Percentiles rank a stretch among this genome's conserved stretches.
phyloP scores from a whole-genome alignment of 2,329 filamentous ascomycete genomes.

The Exophiala dermatitidis region DNA sequence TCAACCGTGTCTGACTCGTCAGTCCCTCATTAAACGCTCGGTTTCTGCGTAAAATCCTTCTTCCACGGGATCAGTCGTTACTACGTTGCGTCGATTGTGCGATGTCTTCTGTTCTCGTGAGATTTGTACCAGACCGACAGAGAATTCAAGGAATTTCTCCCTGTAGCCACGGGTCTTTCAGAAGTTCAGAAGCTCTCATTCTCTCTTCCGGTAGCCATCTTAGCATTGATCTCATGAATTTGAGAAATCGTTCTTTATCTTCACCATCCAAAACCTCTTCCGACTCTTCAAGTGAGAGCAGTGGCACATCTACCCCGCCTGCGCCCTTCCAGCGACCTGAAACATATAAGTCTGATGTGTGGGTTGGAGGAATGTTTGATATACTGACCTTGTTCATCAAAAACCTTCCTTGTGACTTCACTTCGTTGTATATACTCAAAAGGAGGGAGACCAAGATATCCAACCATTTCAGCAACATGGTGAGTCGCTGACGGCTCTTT shows the following conservation, averaged over 20 bases:
- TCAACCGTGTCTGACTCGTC: too few species aligned
- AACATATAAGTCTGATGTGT: neutral
- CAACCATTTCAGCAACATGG: conserved; percentile 11
- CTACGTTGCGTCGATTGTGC: too few species aligned
- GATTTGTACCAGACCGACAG: too few species aligned
- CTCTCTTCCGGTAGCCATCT: conserved; percentile 30
- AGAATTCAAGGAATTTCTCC: too few species aligned
- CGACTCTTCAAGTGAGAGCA: conserved; percentile 6
- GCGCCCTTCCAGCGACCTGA: conserved; percentile 7
- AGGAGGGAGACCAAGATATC: conserved; percentile 2
- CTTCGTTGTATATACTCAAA: neutral
- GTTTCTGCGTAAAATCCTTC: too few species aligned
- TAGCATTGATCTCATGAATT: conserved; percentile 31
- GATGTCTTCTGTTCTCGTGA: too few species aligned
- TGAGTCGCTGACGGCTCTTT: conserved; percentile 1
- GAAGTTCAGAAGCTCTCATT: conserved; percentile 30
- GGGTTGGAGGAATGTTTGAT: neutral
- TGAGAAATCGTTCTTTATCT: conserved; percentile 31
- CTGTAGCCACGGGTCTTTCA: conserved; percentile 24
- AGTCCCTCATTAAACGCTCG: too few species aligned
- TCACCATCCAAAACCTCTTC: conserved; percentile 26
- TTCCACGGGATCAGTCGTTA: too few species aligned
- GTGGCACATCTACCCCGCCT: conserved; percentile 3
- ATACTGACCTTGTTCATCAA: conserved; percentile 6
- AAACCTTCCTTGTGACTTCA: conserved; percentile 5